A percentile compares a stretch with the other conserved stretches of the same genome.
These are phyloP conservation scores for Plasmodium malariae DNA, from an alignment of 169 alveolate genomes.

Conservation along the genomic window DNA sequence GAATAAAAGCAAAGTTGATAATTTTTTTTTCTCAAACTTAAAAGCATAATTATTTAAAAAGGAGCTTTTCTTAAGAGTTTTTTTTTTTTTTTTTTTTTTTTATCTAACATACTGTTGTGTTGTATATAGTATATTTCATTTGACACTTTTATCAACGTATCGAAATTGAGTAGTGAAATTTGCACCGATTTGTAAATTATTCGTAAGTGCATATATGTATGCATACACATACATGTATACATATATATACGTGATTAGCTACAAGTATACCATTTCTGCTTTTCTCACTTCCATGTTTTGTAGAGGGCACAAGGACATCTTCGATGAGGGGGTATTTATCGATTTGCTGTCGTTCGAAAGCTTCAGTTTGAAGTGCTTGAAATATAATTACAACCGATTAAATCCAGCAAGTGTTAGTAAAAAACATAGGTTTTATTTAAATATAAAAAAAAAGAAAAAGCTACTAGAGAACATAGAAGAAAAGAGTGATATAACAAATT, in stretches of 20 bases:
- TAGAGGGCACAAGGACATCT: slow-evolving; percentile 52
- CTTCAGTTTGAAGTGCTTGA: slow-evolving; percentile 24
- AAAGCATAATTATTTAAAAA: too few relatives aligned
- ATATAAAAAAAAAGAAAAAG: slow-evolving; percentile 54
- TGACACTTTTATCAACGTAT: too few relatives aligned
- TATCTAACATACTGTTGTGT: too few relatives aligned
- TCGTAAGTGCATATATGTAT: background rate
- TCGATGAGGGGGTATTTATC: slow-evolving; percentile 55
- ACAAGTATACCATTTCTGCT: background rate
- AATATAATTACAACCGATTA: slow-evolving; percentile 23
- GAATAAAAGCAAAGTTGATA: too few relatives aligned
- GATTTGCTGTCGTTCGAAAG: slow-evolving; percentile 64
- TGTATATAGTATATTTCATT: too few relatives aligned
- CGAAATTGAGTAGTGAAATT: background rate
- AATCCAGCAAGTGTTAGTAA: background rate
- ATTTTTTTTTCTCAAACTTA: too few relatives aligned
- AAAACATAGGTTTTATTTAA: slow-evolving; percentile 46
- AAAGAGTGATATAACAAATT: slow-evolving; percentile 35
- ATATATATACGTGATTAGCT: background rate
- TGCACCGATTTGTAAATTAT: background rate
- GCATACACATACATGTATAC: background rate
- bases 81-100: too few relatives aligned
- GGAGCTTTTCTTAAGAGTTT: too few relatives aligned
- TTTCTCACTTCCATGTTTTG: background rate
- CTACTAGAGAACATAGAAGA: slow-evolving; percentile 53